Base-by-base conservation (phyloP, 2,329 filamentous ascomycete species). In the Aureobasidium lini region DNA sequence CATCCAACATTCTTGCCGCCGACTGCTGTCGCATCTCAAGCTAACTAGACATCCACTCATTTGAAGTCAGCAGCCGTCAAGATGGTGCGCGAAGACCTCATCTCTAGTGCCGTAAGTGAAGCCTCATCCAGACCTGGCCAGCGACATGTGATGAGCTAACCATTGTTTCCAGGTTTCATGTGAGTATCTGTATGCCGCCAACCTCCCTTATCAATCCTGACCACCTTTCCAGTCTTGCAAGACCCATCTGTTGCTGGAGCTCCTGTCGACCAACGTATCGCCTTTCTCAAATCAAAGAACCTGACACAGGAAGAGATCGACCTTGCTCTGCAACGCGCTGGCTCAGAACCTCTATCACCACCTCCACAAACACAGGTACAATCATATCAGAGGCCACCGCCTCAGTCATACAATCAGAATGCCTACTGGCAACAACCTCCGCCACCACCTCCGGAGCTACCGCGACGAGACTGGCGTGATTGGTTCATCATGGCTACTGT, bases 401-500 rank as follows among this genome's bases (percentile, higher is more conserved):
- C 68, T 56, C 57, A 71, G 66, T n/a, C 34, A 40, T 82, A 83
- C 71, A 77, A 75, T 49, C 77, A 78, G 68, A 66, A 70, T 52
- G 81, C 77, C 66, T 83, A 78, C 67, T 81, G 78, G 78, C 72
- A 71, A 62, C 76, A 81, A 64, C 76, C 72, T 61, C 70, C 75
- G 28, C 79, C 80, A 36, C 81, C 79, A 7, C 78, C 82, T 3
- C 80, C 80, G 1, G 78, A 81, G 59, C 75, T 85, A 2, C 91
- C 91, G 3, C 86, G 85, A 70, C 81, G 94, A 69, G 94, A 99
- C 75, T 99, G 94, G 94, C 84, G 95, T 62, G 94, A 99, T 71
- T 97, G 91, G 89, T 99, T 99, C 75, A 97, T 99, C 74, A 96
- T 97, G 90, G 94, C 94, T 7, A 99, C 94, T 0, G 89, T 97